Evolutionary conservation across 192 early-diverging fungal species (phyloP), one percentile per base, ranked within the genome.

Genomic region (Coemansia sp.): DNA sequence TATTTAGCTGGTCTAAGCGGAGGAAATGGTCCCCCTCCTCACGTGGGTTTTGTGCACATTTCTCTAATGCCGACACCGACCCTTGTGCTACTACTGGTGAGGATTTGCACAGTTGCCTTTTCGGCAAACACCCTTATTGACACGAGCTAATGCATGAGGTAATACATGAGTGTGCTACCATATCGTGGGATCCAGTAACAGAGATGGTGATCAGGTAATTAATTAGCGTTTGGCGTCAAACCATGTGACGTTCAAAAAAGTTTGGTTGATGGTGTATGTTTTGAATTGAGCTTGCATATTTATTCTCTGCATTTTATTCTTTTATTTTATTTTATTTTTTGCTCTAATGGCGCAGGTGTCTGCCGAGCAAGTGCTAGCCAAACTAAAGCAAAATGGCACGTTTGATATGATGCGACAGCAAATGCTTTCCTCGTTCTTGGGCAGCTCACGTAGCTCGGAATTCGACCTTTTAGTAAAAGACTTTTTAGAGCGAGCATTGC

Each of bases 401-500:
- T 82, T 58, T 52, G 69, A 74, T 26, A 46, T 60, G 19, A 67
- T 76, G 72, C 75, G 72, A 17, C 69, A 68, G 10, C 68, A 74
- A 32, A 26, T 77, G 68, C 66, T 74, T 13, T 23, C 40, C 4
- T 35, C 68, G 43, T 82, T 82, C 63, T 11, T 17, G 4, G 35
- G 43, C 33, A 76, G 75, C 21, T 58, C 37, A 33, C 68, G 72
- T 23, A 68, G 75, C 44, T 23, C 55, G 11, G 71, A 76, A 21
- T 70, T 82, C 40, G 74, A 74, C 10, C 44, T 11, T 1, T 43
- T 60, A 2, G 55, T 68, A 8, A 33, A 8, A 16, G n/a, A 57
- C 14, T 30, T 67, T 1, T 35, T 82, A 42, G 68, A 74, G 47
- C 43, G 68, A 3, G 38, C 58, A n/a, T 23, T 44, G 0, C 66